A percentile compares a stretch with the other conserved stretches of the same genome.
phyloP scores from a whole-genome alignment of 78 protist genomes.

The Anaeramoeba ignava region DNA sequence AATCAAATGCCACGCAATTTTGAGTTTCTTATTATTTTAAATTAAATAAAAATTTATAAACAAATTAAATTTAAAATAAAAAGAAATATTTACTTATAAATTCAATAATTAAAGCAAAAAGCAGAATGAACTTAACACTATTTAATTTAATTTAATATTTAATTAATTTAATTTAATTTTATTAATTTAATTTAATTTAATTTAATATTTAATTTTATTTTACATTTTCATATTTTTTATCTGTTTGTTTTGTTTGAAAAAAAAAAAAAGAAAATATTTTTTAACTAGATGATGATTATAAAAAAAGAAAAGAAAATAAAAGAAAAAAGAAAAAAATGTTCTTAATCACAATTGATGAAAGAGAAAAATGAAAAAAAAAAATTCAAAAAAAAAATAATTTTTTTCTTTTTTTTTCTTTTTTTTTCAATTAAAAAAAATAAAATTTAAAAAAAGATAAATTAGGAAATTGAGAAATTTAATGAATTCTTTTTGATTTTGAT shows the following conservation, averaged over 20 bases:
- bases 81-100: too few relatives aligned
- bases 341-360: not conserved
- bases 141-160: too few relatives aligned
- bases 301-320: not conserved
- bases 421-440: not conserved
- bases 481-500: not conserved
- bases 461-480: constrained; percentile 4
- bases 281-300: not conserved
- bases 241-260: not conserved
- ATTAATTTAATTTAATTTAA: not conserved
- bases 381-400: not conserved
- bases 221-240: constrained; percentile 1
- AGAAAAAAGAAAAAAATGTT: not conserved
- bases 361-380: not conserved
- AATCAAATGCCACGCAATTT: too few relatives aligned
- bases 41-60: too few relatives aligned
- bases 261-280: not conserved
- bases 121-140: too few relatives aligned
- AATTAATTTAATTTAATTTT: not conserved
- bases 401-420: not conserved
- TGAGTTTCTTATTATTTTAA: too few relatives aligned
- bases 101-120: too few relatives aligned
- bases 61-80: too few relatives aligned
- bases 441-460: not conserved
- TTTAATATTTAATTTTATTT: not conserved